Conservation (phyloP, 2,329 filamentous ascomycete species). For the Parafenestella ontariensis region DNA sequence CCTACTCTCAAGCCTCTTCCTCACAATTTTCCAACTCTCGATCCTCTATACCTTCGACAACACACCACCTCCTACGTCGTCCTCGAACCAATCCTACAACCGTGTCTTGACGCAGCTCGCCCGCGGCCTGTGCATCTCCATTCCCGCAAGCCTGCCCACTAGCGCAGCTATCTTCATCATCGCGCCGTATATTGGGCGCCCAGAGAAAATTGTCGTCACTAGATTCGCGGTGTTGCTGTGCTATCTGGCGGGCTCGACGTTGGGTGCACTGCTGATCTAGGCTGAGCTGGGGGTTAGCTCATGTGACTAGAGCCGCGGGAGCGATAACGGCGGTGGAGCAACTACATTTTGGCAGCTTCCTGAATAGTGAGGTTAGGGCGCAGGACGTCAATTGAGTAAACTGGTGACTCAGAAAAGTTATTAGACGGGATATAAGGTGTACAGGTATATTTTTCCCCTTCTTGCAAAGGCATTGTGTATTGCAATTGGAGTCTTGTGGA, state of each 20-base stretch:
- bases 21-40: constrained; percentile 21
- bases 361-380: constrained; percentile 20
- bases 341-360: constrained; percentile 10
- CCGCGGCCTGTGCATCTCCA: constrained; percentile 23
- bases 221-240: constrained; percentile 30
- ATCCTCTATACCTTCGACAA: constrained; percentile 21
- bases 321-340: constrained; percentile 28
- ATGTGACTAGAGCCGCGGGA: constrained; percentile 5
- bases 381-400: constrained; percentile 23
- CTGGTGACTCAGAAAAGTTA: constrained; percentile 6
- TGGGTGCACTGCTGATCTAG: constrained; percentile 26
- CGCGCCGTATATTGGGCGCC: constrained; percentile 23
- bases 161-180: constrained; percentile 28
- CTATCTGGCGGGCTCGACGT: constrained; percentile 29
- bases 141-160: constrained; percentile 29
- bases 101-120: constrained; percentile 22
- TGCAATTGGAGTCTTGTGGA: not conserved
- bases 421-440: constrained; percentile 1
- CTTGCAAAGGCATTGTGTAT: not conserved
- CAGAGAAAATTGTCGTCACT: constrained; percentile 20
- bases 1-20: constrained; percentile 10
- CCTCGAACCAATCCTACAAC: constrained; percentile 4
- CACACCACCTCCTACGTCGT: constrained; percentile 4
- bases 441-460: constrained; percentile 11
- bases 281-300: constrained; percentile 13